Base-by-base conservation (phyloP, 108 stramenopile genomes). In the Discostella pseudostelligera region DNA sequence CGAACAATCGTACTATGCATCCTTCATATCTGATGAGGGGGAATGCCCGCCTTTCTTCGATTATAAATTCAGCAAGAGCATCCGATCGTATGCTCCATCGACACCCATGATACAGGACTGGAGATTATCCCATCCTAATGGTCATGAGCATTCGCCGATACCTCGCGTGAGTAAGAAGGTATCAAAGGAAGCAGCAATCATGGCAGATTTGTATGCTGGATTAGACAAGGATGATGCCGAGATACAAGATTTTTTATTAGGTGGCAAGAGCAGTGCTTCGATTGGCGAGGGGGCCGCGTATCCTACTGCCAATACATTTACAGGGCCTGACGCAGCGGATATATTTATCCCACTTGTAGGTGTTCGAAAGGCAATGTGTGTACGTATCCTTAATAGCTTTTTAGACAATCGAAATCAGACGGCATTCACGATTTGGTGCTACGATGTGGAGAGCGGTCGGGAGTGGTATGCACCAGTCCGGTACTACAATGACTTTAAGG, bases 391-490 rank as follows among this genome's bases (percentile, higher is more conserved):
- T 25, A 86, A 91, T 63, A 70, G 66, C 22, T 89, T 88, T 70
- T 39, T 83, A 28, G 89, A 94, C 49, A 76, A 62, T 14, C 45
- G 45, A 32, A 79, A 71, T 48, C 74, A 80, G 11, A 78, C 77
- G 11, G 93, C 89, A 19, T 94, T 85, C 51, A 87, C 89, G 13
- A 90, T 94, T 39, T 90, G 87, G 86, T 85, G 85, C 9, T 87
- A 81, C 64, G 93, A 94, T 59, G 74, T 83, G 1, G 93, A 94
- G 62, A 75, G 82, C 32, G 86, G 82, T 8, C 57, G 62, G 36
- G 93, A 94, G 57, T 94, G 88, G 88, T 94, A 87, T 69, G 93
- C 93, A 17, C 93, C 93, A 2, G 76, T 89, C 39, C 75, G 93
- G 35, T 91, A 88, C 48, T 79, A 74, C 73, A 36, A 79, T 32